Evolutionary conservation across 176 grass and related monocot genomes (phyloP), one percentile per base, ranked within the genome.

Genomic region (Raddia guianensis): DNA sequence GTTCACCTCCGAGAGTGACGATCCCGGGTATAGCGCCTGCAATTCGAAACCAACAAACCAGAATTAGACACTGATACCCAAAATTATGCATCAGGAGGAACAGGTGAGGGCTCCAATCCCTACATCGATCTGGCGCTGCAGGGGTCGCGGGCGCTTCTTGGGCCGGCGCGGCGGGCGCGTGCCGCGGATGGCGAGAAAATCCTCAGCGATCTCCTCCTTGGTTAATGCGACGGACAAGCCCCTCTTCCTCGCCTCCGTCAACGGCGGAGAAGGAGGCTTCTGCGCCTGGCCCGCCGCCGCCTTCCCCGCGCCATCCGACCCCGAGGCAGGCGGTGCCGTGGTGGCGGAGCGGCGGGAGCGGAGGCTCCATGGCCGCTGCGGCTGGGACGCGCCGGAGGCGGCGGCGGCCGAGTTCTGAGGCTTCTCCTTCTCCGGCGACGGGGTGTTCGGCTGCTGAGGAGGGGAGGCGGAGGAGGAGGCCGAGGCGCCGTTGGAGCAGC

Each of bases 11-110:
- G 47, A 27, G 27, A 92, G 77, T 21, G 20, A 50, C 2, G 68
- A 35, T 67, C 87, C 91, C 3, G 84, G 87, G 54, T 35, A 90
- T 12, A 84, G 14, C 59, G 9, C 18, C 87, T 93, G 87, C 84
- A 46, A 81, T 72, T 58, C 6, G 6, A 40, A 81, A 12, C 40
- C 14, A 84, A 74, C 44, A 33, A 44, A 11, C 0, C 7, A 32
- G 70, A 77, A 83, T 83, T 71, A 37, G 68, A 73, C 27, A 55
- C 20, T 3, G 55, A 54, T 56, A 40, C 27, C 49, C 59, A 49
- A 73, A 76, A 72, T 64, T 16, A 69, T 12, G 62, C 10, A 37
- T 9, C 46, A 56, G 33, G 45, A 19, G 32, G 13, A 27, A 11
- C 9, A 40, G 9, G 34, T 1, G n/a, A 13, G 50, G 62, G 27